Conservation (phyloP, 2,329 filamentous ascomycete species). For the Trichophyton simii region DNA sequence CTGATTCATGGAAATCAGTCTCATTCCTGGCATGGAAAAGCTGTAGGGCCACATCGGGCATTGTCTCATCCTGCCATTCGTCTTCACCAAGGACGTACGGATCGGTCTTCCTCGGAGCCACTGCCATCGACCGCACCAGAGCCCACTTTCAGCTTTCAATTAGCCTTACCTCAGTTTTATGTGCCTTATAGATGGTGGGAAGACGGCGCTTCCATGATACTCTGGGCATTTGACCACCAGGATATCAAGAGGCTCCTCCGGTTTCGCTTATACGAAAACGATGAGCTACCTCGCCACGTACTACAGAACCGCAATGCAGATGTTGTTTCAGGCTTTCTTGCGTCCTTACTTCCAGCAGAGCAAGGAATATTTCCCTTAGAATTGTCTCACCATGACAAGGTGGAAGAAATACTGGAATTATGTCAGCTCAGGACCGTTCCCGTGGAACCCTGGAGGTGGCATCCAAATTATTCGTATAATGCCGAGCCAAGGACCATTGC, state of each 20-base stretch:
- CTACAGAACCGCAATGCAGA: constrained; percentile 24
- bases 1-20: not conserved
- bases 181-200: constrained; percentile 31
- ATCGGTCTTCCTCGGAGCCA: not conserved
- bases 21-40: not conserved
- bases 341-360: constrained; percentile 19
- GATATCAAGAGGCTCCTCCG: constrained; percentile 28
- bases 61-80: not conserved
- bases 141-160: not conserved
- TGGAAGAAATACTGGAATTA: constrained; percentile 28
- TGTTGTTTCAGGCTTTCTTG: constrained; percentile 24
- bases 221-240: constrained; percentile 28
- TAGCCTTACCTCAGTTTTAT: constrained; percentile 20
- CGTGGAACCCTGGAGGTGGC: constrained; percentile 26
- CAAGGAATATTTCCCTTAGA: constrained; percentile 19
- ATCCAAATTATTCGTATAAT: constrained; percentile 19
- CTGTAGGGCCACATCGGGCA: not conserved
- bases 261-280: constrained; percentile 27
- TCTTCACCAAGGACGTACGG: not conserved
- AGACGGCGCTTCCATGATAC: constrained; percentile 26
- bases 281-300: constrained; percentile 24
- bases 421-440: constrained; percentile 18
- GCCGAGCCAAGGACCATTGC: constrained; percentile 21
- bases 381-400: constrained; percentile 27
- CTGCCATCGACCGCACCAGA: not conserved